Evolutionary conservation across 345 rosid species (phyloP).

Genomic region (Citrus maxima): DNA sequence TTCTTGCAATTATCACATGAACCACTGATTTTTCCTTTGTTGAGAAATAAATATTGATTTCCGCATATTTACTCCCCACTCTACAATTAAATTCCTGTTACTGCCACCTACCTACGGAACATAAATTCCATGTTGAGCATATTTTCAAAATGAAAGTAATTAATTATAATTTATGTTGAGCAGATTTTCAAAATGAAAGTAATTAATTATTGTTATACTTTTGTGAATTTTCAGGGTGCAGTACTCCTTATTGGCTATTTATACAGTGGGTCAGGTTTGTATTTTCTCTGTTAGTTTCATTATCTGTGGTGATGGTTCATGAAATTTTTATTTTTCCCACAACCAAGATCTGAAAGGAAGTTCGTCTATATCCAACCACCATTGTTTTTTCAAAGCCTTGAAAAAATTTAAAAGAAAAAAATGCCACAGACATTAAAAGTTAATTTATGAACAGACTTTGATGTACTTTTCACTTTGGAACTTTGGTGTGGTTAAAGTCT

Average conservation of each 20-base stretch:
- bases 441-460: background rate
- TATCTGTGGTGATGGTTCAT: background rate
- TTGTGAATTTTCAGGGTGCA: conserved; percentile 54
- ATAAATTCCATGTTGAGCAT: background rate
- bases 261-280: conserved; percentile 57
- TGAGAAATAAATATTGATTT: background rate
- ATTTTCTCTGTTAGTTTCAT: conserved; percentile 10
- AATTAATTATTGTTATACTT: conserved; percentile 12
- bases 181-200: background rate
- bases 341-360: background rate
- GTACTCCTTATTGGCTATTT: conserved; percentile 50
- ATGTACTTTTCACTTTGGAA: background rate
- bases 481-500: background rate
- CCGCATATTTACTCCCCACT: background rate
- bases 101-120: background rate
- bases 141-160: background rate
- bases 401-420: background rate
- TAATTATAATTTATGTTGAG: background rate
- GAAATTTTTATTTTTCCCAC: background rate
- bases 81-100: background rate
- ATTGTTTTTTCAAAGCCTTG: background rate
- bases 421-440: background rate
- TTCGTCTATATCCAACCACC: background rate
- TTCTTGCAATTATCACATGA: background rate
- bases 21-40: background rate